Evolutionary conservation across 108 stramenopile species (phyloP), one percentile per base, ranked within the genome.

Genomic region (Nitzschia putrida): DNA sequence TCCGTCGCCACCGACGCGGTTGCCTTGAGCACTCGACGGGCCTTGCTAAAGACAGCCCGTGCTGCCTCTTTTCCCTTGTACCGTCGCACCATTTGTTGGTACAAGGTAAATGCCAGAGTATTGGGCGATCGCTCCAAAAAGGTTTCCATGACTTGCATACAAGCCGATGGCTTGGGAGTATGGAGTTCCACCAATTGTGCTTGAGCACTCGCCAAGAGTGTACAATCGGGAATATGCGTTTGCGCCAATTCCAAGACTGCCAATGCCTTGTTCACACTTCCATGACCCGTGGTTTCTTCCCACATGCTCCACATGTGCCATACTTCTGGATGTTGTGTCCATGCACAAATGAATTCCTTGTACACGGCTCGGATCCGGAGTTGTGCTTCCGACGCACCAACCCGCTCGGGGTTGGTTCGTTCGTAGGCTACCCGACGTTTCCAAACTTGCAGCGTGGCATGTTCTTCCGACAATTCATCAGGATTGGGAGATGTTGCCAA

Each of bases 231-330:
- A 57, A 93, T 82, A 52, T 79, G 79, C 23, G 70, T 67, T 72
- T 86, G 88, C 11, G 78, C 92, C 58, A 89, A 55, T 61, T 80
- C 56, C 73, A 93, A 72, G 9, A 93, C 89, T 38, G 82, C 78
- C 38, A 83, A 45, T 29, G 91, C 76, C 14, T 84, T 72, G 24
- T 82, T 78, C 23, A 85, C 29, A 23, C 88, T 73, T 21, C 82
- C 70, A 72, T 54, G 40, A 42, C 58, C 83, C 23, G 66, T 76
- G 53, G 70, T 53, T 29, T 66, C 69, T 54, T 95, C 94, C 89
- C 90, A 95, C 68, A 78, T 83, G 69, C 86, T 82, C 94, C 94
- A 95, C 79, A 88, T 90, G 40, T 88, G 85, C 94, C 94, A 95
- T 22, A 83, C 83, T 68, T 95, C 94, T 16, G 89, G 86, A 71